Evolutionary conservation across 306 rosid species (phyloP), one percentile per base, ranked within the genome.

Genomic region (Sesbania bispinosa): DNA sequence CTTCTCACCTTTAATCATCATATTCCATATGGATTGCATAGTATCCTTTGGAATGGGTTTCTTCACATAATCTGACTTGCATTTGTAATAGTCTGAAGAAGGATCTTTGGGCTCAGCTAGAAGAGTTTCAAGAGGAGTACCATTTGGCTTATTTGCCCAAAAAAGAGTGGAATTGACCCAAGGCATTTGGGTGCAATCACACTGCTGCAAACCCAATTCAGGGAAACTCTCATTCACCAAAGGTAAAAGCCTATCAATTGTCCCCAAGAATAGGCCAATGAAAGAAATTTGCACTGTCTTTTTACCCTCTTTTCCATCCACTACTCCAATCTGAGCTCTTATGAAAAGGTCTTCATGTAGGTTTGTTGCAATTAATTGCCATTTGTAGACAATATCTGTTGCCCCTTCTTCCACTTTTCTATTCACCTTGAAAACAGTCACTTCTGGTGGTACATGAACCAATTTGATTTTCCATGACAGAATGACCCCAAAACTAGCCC

Each of bases 401-500:
- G 46, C 72, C 1, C 64, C 77, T 50, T 81, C 79, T 6, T 82
- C 91, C 5, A 70, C 18, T 0, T 57, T 51, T 26, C 52, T 76
- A 9, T 78, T 80, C 2, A 83, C 78, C 0, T 53, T 42, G 54
- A 86, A 89, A 4, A 86, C 61, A 0, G 89, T 80, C 4, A 89
- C 86, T 1, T 59, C 68, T 16, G 74, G 78, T 7, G 92, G 85
- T 1, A 86, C 84, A 0, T 81, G 41, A 23, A 86, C 86, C 70
- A 86, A 38, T 33, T 65, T 41, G 5, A 86, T 30, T 16, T 65
- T 84, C 83, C 80, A 89, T 0, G 96, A 63, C 2, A 89, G 53
- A 7, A 84, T 36, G 1, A 89, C 89, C 0, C 92, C 85, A 1
- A 89, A 89, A 57, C 88, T 84, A 0, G 84, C 79, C 6, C 18